Base-by-base conservation (phyloP, 2,329 filamentous ascomycete genomes). In the Pseudogymnoascus sp. region DNA sequence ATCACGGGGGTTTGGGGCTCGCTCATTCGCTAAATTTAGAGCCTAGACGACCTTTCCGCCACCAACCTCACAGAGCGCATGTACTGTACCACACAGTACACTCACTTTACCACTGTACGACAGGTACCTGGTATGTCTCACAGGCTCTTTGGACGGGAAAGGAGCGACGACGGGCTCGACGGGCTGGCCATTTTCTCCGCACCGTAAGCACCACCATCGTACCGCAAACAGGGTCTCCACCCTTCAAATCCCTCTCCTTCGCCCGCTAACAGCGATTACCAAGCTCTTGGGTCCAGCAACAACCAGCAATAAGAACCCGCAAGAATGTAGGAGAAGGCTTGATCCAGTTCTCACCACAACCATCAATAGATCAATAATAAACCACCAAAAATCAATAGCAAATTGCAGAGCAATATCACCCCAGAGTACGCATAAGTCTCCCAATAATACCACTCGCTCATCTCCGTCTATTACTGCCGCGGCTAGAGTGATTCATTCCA, bases 51-150 rank as follows among this genome's bases (percentile, higher is more conserved):
- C 5, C 15, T 31, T 53, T 31, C 47, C 47, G 47, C 47, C 47
- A 53, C 47, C 47, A 53, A 53, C 47, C 47, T 53, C 47, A 53
- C 47, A 53, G 47, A 53, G 47, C 23, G 47, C 47, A 53, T 53
- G 47, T 15, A 50, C 21, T 23, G 44, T 53, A 53, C 47, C 47
- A 53, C 23, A 17, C 26, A n/a, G 23, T 2, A n/a, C 44, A 26
- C 13, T 15, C 44, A 50, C 15, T n/a, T 26, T 50, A 9, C 13
- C 15, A 50, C 21, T 9, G 21, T 50, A 26, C 3, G 3, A 6
- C 5, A 50, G n/a, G 44, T 50, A 50, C 44, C 44, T 50, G 2
- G 44, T 26, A 6, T 53, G n/a, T 10, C 26, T 11, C 8, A 31
- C 23, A 53, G 23, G 47, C 15, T n/a, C 21, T 50, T 31, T 53